phyloP scores from a whole-genome alignment of 352 stramenopile species.

The Phytophthora ohioensis region DNA sequence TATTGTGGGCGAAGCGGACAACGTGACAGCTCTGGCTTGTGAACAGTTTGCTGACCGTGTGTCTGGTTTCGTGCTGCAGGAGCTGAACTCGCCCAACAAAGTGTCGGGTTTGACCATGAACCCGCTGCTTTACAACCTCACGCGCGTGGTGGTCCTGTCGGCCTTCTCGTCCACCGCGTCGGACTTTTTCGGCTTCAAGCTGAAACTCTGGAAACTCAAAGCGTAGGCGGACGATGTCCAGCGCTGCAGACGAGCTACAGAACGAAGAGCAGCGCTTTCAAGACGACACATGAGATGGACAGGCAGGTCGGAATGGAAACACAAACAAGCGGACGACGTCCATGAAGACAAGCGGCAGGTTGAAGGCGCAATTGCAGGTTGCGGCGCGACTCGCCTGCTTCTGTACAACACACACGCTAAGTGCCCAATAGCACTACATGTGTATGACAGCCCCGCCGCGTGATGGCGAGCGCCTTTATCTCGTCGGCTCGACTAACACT shows the following conservation, averaged over 20 bases:
- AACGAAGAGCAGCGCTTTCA: slow-evolving; percentile 19
- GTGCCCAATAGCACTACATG: slow-evolving; percentile 7
- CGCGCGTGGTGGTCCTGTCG: slow-evolving; percentile 88
- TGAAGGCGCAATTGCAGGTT: slow-evolving; percentile 21
- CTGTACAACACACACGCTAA: slow-evolving; percentile 17
- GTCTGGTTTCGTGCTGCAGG: slow-evolving; percentile 40
- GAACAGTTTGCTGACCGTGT: slow-evolving; percentile 27
- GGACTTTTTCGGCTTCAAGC: slow-evolving; percentile 93
- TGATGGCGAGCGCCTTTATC: slow-evolving; percentile 10
- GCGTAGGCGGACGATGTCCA: slow-evolving; percentile 42
- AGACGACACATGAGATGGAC: slow-evolving; percentile 34
- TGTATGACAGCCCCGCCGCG: neutral
- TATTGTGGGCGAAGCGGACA: neutral
- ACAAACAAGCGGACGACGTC: slow-evolving; percentile 22
- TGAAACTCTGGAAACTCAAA: slow-evolving; percentile 93
- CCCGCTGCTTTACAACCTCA: slow-evolving; percentile 91
- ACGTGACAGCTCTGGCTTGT: slow-evolving; percentile 12
- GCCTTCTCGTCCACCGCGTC: slow-evolving; percentile 90
- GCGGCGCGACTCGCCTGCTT: slow-evolving; percentile 20
- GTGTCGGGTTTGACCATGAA: slow-evolving; percentile 93
- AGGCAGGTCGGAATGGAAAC: slow-evolving; percentile 35
- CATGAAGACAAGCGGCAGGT: slow-evolving; percentile 19
- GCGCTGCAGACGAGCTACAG: slow-evolving; percentile 4
- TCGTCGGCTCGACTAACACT: slow-evolving; percentile 20
- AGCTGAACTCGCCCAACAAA: slow-evolving; percentile 92